Evolutionary conservation across 495 filamentous ascomycete species (phyloP), one percentile per base, ranked within the genome.

Genomic region (Echria macrotheca): DNA sequence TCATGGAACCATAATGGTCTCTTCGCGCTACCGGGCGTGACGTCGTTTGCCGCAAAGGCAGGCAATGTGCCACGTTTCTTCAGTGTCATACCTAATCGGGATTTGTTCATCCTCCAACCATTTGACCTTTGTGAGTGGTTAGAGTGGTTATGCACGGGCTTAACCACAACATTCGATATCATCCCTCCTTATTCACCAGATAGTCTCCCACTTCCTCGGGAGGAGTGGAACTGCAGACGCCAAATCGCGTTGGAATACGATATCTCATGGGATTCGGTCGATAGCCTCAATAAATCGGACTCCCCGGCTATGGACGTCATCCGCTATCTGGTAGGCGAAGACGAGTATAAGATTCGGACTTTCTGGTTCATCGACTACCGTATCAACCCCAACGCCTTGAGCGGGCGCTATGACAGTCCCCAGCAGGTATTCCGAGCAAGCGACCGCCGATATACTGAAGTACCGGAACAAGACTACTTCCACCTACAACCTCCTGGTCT

Each of bases 41-140:
- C 19, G 14, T 41, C 38, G 15, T 41, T 6, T 23, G 14, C 38
- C 15, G 23, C 19, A 41, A 41, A 19, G 19, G 38, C 4, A 41
- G 38, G 38, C 38, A 19, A 41, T 19, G 38, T 21, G 15, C 5
- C 7, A 8, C 38, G 38, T 41, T 41, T 41, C 14, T 19, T 41
- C 7, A 21, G 15, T 7, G 38, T 41, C 38, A 41, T 21, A 19
- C 38, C 38, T 12, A 6, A 8, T 23, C 38, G 19, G 38, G 38
- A 41, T 41, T 21, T 41, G 14, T 41, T 41, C 7, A 41, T 41
- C 38, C 38, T 41, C 38, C 19, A 41, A 23, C 38, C 38, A 19
- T 41, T 41, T 21, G 19, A 41, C 38, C 14, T 41, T 23, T 23
- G 15, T 17, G 17, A n/a, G n/a, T n/a, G n/a, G n/a, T n/a, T n/a